Conservation (phyloP, 306 rosid species). For the Cicer judaicum region DNA sequence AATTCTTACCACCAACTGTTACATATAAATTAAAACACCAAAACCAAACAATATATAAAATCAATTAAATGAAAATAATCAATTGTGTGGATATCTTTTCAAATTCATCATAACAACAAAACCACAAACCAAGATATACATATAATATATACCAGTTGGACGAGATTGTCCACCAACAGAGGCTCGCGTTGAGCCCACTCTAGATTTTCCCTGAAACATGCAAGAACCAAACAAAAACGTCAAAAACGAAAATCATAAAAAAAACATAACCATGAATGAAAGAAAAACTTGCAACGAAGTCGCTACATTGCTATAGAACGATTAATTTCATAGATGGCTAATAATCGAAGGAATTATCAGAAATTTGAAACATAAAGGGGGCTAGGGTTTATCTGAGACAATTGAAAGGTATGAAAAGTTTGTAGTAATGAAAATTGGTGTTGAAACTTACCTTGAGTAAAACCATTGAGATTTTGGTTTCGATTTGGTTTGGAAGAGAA, state of each 20-base stretch:
- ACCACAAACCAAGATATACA: not conserved
- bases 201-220: slow-evolving; percentile 53
- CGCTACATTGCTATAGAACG: slow-evolving; percentile 39
- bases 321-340: not conserved
- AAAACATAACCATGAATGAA: not conserved
- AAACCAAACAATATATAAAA: not conserved
- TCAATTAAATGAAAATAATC: not conserved
- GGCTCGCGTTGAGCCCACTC: slow-evolving; percentile 43
- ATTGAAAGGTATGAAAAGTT: too few species aligned
- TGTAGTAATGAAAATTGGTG: too few species aligned
- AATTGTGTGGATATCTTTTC: not conserved
- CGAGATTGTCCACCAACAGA: slow-evolving; percentile 49
- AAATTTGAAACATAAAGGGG: too few species aligned
- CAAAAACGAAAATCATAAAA: not conserved
- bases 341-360: too few species aligned
- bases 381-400: too few species aligned
- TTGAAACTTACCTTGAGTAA: too few species aligned
- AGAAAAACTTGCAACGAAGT: slow-evolving; percentile 38
- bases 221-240: slow-evolving; percentile 30
- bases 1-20: slow-evolving; percentile 53
- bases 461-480: too few species aligned
- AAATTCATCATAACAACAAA: not conserved
- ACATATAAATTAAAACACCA: not conserved
- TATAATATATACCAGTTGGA: slow-evolving; percentile 44
- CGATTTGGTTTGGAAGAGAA: too few species aligned